Percentiles rank a stretch among this genome's conserved stretches.
Evolutionary conservation across 1,139 yeast genomes (phyloP).

Genomic region (Pichia sp.): DNA sequence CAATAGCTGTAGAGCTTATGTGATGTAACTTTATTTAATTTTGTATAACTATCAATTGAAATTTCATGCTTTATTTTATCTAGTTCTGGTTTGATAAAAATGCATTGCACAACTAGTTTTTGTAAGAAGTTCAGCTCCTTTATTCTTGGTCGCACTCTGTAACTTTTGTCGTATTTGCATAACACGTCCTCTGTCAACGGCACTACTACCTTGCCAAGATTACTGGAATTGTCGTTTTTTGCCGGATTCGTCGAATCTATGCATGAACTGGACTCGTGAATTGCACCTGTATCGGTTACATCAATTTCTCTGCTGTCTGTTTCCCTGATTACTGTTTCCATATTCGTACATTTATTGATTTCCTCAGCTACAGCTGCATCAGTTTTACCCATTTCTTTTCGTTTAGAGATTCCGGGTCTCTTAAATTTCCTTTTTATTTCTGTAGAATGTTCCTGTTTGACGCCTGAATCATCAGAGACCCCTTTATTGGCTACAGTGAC

Average conservation of each 20-base stretch:
- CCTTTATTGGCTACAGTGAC: neutral
- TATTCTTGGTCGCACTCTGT: neutral
- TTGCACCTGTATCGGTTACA: neutral
- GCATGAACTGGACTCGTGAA: neutral
- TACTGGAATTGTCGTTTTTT: neutral
- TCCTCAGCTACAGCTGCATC: too few relatives aligned
- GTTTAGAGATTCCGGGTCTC: neutral
- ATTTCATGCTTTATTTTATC: constrained; percentile 7
- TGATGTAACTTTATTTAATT: constrained; percentile 22
- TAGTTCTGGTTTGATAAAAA: constrained; percentile 21
- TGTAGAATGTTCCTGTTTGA: neutral
- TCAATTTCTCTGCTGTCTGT: neutral
- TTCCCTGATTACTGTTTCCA: neutral
- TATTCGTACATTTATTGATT: too few relatives aligned
- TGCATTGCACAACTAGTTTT: constrained; percentile 23
- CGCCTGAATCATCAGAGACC: neutral
- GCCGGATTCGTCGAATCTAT: neutral
- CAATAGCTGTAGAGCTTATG: constrained; percentile 18
- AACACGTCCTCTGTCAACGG: neutral
- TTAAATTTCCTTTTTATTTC: constrained; percentile 1
- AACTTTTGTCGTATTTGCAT: neutral
- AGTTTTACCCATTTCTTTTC: too few relatives aligned
- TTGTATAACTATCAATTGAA: constrained; percentile 18
- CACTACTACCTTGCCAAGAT: neutral
- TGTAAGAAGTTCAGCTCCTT: constrained; percentile 10